Percentiles rank a stretch among this genome's conserved stretches.
These are phyloP conservation scores for Lophium mytilinum DNA, from an alignment of 495 filamentous ascomycete genomes.

Conservation along the genomic window DNA sequence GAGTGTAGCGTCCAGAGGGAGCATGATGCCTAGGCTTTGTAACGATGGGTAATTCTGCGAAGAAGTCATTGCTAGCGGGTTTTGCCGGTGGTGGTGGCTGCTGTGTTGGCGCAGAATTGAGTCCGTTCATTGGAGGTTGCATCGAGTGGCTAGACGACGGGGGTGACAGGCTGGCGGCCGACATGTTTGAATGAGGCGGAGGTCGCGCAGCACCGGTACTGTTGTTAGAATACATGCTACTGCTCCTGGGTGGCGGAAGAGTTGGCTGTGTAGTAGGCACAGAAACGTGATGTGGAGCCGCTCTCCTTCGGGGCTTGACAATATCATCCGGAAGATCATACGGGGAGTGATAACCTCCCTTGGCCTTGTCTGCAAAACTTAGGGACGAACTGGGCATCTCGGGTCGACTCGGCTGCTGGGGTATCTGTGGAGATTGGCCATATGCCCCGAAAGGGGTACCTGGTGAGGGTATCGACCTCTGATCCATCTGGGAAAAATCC, in stretches of 20 bases:
- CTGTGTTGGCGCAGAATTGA: background rate
- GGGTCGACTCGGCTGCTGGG: constrained; percentile 37
- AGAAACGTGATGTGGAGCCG: constrained; percentile 37
- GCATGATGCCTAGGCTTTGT: constrained; percentile 43
- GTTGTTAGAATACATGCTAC: constrained; percentile 42
- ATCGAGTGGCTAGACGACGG: constrained; percentile 30
- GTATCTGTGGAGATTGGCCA: constrained; percentile 23
- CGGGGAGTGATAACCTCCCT: constrained; percentile 84
- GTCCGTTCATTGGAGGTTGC: constrained; percentile 13
- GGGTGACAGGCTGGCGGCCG: constrained; percentile 24
- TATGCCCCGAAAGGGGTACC: constrained; percentile 3
- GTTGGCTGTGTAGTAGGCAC: constrained; percentile 25
- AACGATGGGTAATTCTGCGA: constrained; percentile 74
- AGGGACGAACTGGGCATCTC: constrained; percentile 38
- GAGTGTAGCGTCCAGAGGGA: constrained; percentile 47
- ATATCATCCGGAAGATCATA: constrained; percentile 93
- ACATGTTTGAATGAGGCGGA: constrained; percentile 33
- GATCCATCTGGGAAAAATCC: constrained; percentile 23
- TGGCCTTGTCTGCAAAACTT: constrained; percentile 82
- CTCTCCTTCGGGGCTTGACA: constrained; percentile 54
- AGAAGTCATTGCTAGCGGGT: constrained; percentile 54
- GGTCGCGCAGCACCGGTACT: constrained; percentile 11
- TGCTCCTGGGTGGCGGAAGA: constrained; percentile 48
- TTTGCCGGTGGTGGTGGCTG: constrained; percentile 25
- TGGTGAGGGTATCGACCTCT: constrained; percentile 2